Conservation (phyloP, 2,329 filamentous ascomycete genomes). For the Cadophora sp. region DNA sequence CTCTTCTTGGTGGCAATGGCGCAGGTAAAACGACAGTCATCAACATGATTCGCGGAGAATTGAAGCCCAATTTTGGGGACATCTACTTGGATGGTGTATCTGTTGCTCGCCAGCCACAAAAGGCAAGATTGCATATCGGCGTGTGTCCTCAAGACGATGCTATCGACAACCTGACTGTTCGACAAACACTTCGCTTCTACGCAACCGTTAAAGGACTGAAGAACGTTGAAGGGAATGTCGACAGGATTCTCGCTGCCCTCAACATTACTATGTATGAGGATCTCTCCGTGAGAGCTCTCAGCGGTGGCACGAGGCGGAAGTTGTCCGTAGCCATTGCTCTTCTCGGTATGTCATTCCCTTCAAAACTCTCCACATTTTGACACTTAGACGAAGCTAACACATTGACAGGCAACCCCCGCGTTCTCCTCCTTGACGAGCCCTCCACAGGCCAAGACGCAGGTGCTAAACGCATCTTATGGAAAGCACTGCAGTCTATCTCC, state of each 20-base stretch:
- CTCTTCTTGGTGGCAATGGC: constrained; percentile 69
- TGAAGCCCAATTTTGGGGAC: constrained; percentile 62
- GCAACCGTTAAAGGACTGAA: constrained; percentile 45
- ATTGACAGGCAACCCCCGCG: constrained; percentile 39
- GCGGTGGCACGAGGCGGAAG: constrained; percentile 45
- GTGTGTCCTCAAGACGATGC: constrained; percentile 48
- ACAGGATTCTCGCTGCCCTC: constrained; percentile 42
- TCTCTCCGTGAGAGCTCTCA: constrained; percentile 40
- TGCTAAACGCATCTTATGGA: constrained; percentile 47
- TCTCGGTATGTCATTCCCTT: constrained; percentile 32
- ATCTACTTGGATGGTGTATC: constrained; percentile 66
- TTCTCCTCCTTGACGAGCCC: constrained; percentile 46
- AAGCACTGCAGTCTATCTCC: constrained; percentile 41
- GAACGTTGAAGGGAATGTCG: constrained; percentile 40
- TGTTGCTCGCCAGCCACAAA: constrained; percentile 47
- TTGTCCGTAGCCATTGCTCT: constrained; percentile 46
- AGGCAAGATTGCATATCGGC: constrained; percentile 40
- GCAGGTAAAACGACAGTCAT: constrained; percentile 72
- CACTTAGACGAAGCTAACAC: background rate
- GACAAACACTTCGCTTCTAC: constrained; percentile 45
- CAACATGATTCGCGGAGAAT: constrained; percentile 68
- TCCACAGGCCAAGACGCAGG: constrained; percentile 46
- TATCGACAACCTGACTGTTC: constrained; percentile 45
- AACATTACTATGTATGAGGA: constrained; percentile 41
- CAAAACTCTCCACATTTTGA: background rate